Evolutionary conservation across 371 early-diverging fungal species (phyloP), one percentile per base, ranked within the genome.

Genomic region (Amoeboaphelidium protococcarum): DNA sequence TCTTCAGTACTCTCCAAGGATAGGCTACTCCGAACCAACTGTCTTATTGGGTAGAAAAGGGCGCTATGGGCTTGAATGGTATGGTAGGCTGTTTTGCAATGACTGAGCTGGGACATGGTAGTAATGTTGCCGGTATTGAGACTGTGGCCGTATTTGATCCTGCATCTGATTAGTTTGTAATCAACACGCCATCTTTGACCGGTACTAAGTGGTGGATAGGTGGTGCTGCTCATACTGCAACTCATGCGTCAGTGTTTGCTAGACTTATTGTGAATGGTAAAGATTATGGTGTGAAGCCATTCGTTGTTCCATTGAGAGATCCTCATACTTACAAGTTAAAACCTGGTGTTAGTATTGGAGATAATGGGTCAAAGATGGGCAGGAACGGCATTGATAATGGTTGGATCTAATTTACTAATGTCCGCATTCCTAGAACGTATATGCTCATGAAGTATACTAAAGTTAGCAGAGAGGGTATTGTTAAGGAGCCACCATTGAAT

Each of bases 371-470:
- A 59, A 74, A 75, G 62, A 81, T 79, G 20, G 76, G 80, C 43
- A 66, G 80, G 51, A 74, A 80, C 50, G 81, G 79, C 52, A 73
- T 78, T 42, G 83, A 81, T 52, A 81, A 79, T 49, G 82, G 84
- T 3, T 83, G 74, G 71, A 78, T 83, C 49, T 76, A 77, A 53
- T 81, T 81, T 57, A 78, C 79, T 49, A 66, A 76, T 51, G 76
- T 79, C 46, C 73, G 79, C 41, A 71, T 83, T 43, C 81, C 82
- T 31, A 65, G 82, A 37, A 65, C 71, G 27, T 72, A 81, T 58
- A 76, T 83, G 81, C 59, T 84, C 44, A 82, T 82, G 80, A 88
- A 82, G 66, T 81, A 87, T 61, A 74, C 90, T 48, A 82, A 86
- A 68, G 91, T 91, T 22, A 70, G 73, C 40, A 72, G 81, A 23